Evolutionary conservation across 345 rosid species (phyloP), one percentile per base, ranked within the genome.

Genomic region (Euphorbia pulcherrima): DNA sequence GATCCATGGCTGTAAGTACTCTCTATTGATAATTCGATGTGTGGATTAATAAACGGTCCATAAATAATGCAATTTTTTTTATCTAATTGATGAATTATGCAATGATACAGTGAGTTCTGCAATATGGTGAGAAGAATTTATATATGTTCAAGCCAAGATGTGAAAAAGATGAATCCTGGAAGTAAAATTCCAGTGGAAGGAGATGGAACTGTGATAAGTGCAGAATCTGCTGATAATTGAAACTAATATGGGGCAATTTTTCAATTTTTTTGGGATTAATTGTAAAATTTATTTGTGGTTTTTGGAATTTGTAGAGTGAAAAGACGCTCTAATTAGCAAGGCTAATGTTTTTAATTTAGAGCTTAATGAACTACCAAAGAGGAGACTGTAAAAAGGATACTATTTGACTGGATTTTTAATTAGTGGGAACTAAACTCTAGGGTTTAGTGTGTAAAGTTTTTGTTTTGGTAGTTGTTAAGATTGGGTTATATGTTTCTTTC

Each of bases 201-300:
- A 8, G 79, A 66, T 16, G 75, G 65, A 52, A 69, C 65, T 35
- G 60, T 82, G 59, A 73, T 83, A 68, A 84, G 79, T 77, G 87
- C 85, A 20, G 88, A 78, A 35, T 67, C 85, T 20, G 76, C 83
- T 21, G 86, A 79, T 62, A 78, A 76, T 75, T 88, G 77, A 85
- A 35, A 35, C 52, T n/a, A n/a, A n/a, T n/a, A 24, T 11, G 8
- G 30, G 23, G 51, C 26, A n/a, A 6, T 37, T 18, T 61, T 48
- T 59, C 4, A 33, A 16, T 58, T 48, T 33, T 51, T 24, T 62
- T 18, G 66, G 48, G 64, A 13, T 61, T 33, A 33, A 33, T 33
- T 33, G 37, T 33, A 33, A 2, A 3, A 33, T 33, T 33, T 33
- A 33, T 3, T 33, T 33, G 37, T 33, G 30, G 46, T 72, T 73